Percentiles rank a stretch among this genome's conserved stretches.
Conservation (phyloP, 2,329 filamentous ascomycete genomes). For the Verruconis gallopava region DNA sequence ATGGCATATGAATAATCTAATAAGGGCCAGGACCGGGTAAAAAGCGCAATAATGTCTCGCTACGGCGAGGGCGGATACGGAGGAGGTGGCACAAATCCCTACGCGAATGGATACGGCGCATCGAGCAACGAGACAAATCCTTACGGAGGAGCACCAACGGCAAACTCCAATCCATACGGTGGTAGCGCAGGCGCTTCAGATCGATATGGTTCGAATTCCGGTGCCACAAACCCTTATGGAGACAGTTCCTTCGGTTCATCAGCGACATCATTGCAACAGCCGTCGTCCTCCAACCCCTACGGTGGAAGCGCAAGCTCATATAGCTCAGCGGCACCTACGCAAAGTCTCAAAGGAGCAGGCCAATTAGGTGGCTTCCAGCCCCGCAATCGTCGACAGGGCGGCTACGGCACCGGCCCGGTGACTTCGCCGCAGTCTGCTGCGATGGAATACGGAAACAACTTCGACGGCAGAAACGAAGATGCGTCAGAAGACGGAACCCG, state of each 20-base stretch:
- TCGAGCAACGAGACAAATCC: constrained; percentile 10
- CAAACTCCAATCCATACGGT: constrained; percentile 18
- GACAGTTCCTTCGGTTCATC: background rate
- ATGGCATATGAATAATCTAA: no score
- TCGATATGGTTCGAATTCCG: constrained; percentile 26
- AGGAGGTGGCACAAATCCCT: constrained; percentile 13
- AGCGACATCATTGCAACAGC: background rate
- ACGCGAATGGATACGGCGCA: constrained; percentile 24
- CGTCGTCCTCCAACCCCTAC: background rate
- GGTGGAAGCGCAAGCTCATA: background rate
- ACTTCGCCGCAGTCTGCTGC: background rate
- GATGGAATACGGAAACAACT: background rate
- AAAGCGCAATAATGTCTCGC: constrained; percentile 1
- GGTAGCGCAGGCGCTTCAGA: constrained; percentile 9
- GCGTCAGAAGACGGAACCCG: constrained; percentile 17
- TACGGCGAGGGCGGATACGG: background rate
- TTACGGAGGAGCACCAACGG: constrained; percentile 22
- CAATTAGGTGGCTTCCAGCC: constrained; percentile 1
- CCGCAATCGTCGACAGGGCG: constrained; percentile 7
- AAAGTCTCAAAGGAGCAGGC: background rate
- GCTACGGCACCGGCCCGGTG: background rate
- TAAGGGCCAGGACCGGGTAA: no score
- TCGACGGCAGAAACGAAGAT: background rate
- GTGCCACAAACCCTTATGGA: constrained; percentile 15
- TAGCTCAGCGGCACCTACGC: background rate